These are phyloP conservation scores for Phytophthora agathidicida DNA, from an alignment of 352 stramenopile genomes.

Conservation along the genomic window DNA sequence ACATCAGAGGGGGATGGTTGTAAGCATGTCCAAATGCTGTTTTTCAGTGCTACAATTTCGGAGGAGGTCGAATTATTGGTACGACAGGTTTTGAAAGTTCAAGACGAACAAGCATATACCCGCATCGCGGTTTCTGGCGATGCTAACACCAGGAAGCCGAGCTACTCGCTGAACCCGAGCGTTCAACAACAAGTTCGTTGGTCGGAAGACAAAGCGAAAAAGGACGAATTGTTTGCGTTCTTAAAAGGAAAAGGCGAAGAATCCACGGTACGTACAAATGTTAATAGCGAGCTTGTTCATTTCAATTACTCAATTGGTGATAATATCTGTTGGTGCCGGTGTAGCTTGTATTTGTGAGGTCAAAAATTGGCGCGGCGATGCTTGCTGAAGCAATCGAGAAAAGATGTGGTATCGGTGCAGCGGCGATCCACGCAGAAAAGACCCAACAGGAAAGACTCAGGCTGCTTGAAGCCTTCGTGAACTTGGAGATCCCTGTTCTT, in stretches of 20 bases:
- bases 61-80: constrained; percentile 49
- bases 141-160: background rate
- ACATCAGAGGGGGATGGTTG: background rate
- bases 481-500: constrained; percentile 47
- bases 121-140: constrained; percentile 39
- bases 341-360: constrained; percentile 81
- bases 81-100: constrained; percentile 29
- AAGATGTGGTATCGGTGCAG: constrained; percentile 34
- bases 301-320: background rate
- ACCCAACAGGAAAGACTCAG: constrained; percentile 54
- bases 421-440: constrained; percentile 73
- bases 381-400: constrained; percentile 61
- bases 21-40: constrained; percentile 48
- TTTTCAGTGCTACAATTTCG: constrained; percentile 67
- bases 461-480: constrained; percentile 67
- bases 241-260: constrained; percentile 38
- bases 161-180: constrained; percentile 34
- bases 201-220: constrained; percentile 67
- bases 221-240: constrained; percentile 54
- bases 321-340: constrained; percentile 5
- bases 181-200: constrained; percentile 51
- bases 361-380: constrained; percentile 64
- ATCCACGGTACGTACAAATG: constrained; percentile 45
- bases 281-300: background rate
- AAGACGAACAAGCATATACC: constrained; percentile 24